These are phyloP conservation scores for sorghum (Sorghum bicolor) DNA, from an alignment of 176 grass and related monocot genomes.

Conservation along the genomic window Sorghum_bicolor_NCBIv3 NC_012870.2:17902001-17902500, in stretches of 20 bases:
- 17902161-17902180: slow-evolving; percentile 44
- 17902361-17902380: not conserved
- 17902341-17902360: not conserved
- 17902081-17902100: slow-evolving; percentile 92
- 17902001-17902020: not conserved
- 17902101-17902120: slow-evolving; percentile 83
- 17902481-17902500: not conserved
- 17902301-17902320: not conserved
- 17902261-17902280: slow-evolving; percentile 3
- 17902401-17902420: not conserved
- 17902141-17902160: slow-evolving; percentile 92
- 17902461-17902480: slow-evolving; percentile 9
- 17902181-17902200: slow-evolving; percentile 27
- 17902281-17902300: not conserved
- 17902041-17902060: slow-evolving; percentile 17
- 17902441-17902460: not conserved
- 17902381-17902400: not conserved
- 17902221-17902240: not conserved
- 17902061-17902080: slow-evolving; percentile 70
- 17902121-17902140: slow-evolving; percentile 89
- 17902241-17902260: not conserved
- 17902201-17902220: slow-evolving; percentile 1
- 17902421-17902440: not conserved
- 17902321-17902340: not conserved
- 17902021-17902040: not conserved